Conservation (phyloP, 2,329 filamentous ascomycete species). For the Waltergamsia citrina region DNA sequence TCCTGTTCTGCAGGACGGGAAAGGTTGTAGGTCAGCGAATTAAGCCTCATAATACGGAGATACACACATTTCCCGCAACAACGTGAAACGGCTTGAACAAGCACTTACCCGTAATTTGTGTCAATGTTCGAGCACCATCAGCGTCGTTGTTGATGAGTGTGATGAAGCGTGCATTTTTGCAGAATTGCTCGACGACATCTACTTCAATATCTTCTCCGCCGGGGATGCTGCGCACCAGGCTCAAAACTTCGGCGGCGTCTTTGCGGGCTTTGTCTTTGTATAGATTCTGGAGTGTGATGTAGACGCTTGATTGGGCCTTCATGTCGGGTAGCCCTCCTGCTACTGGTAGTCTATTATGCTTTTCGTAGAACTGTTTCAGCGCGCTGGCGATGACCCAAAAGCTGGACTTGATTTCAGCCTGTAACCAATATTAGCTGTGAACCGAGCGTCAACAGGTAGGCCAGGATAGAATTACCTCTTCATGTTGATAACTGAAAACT, state of each 20-base stretch:
- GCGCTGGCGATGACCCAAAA: conserved; percentile 90
- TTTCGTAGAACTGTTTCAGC: conserved; percentile 65
- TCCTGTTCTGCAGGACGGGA: conserved; percentile 35
- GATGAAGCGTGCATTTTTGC: conserved; percentile 89
- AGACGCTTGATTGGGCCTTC: conserved; percentile 88
- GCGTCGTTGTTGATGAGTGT: conserved; percentile 63
- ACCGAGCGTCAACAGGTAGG: conserved; percentile 10
- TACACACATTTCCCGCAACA: too few relatives aligned
- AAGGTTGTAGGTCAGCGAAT: not conserved
- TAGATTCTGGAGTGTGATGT: conserved; percentile 82
- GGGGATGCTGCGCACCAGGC: conserved; percentile 44
- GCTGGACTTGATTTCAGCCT: conserved; percentile 40
- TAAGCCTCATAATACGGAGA: not conserved
- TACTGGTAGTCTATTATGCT: conserved; percentile 67
- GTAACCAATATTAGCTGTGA: too few relatives aligned
- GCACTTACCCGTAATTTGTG: conserved; percentile 44
- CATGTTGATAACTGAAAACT: conserved; percentile 61
- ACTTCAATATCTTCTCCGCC: conserved; percentile 48
- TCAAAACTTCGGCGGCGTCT: conserved; percentile 68
- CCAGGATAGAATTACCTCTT: conserved; percentile 32
- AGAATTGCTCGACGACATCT: conserved; percentile 80
- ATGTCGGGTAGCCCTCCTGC: conserved; percentile 89
- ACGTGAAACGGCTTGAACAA: not conserved
- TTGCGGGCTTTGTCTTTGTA: conserved; percentile 82
- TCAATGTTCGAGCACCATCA: conserved; percentile 33